These are phyloP conservation scores for Colletotrichum australisinense DNA, from an alignment of 2,329 filamentous ascomycete genomes.

Conservation along the genomic window DNA sequence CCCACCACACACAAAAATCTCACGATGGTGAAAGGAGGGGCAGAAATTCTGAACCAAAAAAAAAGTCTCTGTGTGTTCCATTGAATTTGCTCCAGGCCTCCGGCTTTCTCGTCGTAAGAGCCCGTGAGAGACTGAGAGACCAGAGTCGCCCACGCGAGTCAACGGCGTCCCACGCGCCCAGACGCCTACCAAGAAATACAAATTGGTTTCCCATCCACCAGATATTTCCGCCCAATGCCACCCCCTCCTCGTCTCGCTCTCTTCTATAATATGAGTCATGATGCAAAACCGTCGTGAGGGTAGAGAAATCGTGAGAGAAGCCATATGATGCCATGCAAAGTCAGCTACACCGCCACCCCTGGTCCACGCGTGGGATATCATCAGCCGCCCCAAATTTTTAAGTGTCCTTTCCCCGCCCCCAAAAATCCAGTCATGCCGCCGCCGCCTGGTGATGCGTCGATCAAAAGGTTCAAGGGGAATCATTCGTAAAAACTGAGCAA, in stretches of 20 bases:
- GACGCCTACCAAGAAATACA: background rate
- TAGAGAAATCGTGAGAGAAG: constrained; percentile 5
- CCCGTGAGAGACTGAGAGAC: too few species aligned
- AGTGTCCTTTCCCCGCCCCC: background rate
- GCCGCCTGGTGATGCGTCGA: background rate
- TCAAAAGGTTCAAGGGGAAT: background rate
- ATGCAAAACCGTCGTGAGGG: background rate
- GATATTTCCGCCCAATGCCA: background rate
- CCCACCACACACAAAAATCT: constrained; percentile 17
- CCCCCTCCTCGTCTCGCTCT: background rate
- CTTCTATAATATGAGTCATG: constrained; percentile 23
- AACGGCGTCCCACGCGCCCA: background rate
- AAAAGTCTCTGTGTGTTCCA: background rate
- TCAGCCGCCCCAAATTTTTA: constrained; percentile 19
- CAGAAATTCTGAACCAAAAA: background rate
- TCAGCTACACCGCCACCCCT: constrained; percentile 21
- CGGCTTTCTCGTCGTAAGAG: background rate
- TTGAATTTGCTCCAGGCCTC: background rate
- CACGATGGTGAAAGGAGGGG: constrained; percentile 1
- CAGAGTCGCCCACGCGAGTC: background rate
- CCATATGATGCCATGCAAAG: constrained; percentile 22
- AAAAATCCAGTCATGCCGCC: background rate
- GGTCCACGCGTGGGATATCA: constrained; percentile 24
- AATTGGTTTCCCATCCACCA: background rate
- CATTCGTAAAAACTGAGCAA: background rate